A percentile compares a stretch with the other conserved stretches of the same genome.
Conservation (phyloP, 345 rosid genomes). For the Pistacia atlantica region DNA sequence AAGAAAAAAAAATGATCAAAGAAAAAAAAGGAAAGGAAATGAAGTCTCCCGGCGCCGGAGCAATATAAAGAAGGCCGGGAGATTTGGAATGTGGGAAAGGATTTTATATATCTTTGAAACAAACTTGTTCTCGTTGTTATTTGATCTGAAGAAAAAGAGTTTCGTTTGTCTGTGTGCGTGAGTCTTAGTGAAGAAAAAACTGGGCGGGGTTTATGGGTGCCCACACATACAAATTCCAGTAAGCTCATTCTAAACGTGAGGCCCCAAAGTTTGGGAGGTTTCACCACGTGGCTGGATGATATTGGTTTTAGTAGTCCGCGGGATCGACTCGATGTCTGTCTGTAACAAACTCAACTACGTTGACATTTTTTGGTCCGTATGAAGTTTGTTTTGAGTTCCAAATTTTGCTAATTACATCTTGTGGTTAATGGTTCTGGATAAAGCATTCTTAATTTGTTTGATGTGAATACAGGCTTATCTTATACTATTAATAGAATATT, state of each 20-base stretch:
- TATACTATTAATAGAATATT: no score
- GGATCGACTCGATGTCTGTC: neutral
- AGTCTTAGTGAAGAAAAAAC: neutral
- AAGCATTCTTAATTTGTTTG: no score
- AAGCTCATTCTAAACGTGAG: neutral
- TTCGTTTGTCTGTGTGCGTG: neutral
- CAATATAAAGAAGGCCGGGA: slow-evolving; percentile 9
- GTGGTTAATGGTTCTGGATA: no score
- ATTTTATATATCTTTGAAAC: no score
- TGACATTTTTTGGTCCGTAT: no score
- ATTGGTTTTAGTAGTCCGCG: neutral
- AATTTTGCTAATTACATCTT: no score
- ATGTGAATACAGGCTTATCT: no score
- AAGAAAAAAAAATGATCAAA: neutral
- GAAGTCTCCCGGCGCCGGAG: slow-evolving; percentile 11
- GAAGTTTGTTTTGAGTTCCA: no score
- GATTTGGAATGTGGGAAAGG: neutral
- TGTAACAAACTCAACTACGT: no score
- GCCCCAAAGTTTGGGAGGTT: neutral
- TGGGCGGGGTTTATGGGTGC: slow-evolving; percentile 8
- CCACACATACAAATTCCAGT: neutral
- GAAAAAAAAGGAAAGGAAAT: neutral
- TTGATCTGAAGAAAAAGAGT: neutral
- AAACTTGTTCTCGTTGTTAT: no score
- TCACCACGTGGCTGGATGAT: slow-evolving; percentile 8